These are phyloP conservation scores for Talaromyces amestolkiae DNA, from an alignment of 2,329 filamentous ascomycete genomes.

Conservation along the genomic window DNA sequence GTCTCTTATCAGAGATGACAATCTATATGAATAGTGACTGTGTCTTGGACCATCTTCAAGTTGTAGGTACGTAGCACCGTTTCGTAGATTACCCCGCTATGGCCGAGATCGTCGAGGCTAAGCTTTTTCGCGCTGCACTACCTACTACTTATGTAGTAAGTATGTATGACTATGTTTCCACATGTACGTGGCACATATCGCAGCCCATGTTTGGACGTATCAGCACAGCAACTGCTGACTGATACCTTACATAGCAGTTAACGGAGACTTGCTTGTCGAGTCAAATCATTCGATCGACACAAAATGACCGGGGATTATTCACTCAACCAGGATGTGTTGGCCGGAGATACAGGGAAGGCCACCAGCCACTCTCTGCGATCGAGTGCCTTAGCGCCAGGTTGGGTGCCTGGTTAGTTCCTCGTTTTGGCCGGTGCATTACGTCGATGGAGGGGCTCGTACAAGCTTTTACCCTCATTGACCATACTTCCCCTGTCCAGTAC, in stretches of 20 bases:
- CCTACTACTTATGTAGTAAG: neutral
- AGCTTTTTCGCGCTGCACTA: slow-evolving; percentile 24
- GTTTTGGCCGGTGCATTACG: neutral
- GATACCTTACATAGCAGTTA: neutral
- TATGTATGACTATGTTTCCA: neutral
- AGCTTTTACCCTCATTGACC: neutral
- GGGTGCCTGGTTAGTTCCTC: neutral
- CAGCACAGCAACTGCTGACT: neutral
- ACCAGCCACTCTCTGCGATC: neutral
- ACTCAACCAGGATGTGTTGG: neutral
- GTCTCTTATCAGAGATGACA: too few species aligned
- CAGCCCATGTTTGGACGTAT: neutral
- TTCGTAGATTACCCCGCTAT: too few species aligned
- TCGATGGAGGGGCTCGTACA: slow-evolving; percentile 2
- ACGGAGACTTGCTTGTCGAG: neutral
- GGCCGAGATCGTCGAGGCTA: slow-evolving; percentile 18
- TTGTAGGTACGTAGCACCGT: too few species aligned
- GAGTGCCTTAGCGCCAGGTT: slow-evolving; percentile 2
- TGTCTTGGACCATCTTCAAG: too few species aligned
- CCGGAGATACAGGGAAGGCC: neutral
- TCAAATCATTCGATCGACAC: neutral
- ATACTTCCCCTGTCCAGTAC: neutral
- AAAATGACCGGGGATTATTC: neutral
- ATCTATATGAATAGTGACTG: too few species aligned
- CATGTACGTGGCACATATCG: neutral